Percentiles rank a stretch among this genome's conserved stretches.
Evolutionary conservation across 1,284 basidiomycete species (phyloP).

Genomic region (Apiotrichum montevideense): DNA sequence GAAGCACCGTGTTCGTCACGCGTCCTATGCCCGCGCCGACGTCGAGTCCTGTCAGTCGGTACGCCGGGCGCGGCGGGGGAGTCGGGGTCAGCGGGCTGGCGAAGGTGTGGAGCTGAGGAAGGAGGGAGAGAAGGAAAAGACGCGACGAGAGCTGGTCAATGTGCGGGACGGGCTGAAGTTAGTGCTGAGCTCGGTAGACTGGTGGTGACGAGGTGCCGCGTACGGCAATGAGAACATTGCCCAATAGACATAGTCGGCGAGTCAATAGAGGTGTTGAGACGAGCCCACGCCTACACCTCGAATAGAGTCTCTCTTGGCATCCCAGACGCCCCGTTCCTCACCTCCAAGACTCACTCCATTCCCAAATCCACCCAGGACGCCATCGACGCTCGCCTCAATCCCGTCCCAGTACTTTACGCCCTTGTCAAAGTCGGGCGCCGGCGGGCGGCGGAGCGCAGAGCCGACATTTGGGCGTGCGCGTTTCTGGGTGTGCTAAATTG

Average conservation of each 20-base stretch:
- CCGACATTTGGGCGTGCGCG: conserved; percentile 25
- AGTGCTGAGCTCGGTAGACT: neutral
- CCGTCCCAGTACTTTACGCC: conserved; percentile 50
- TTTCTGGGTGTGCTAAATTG: conserved; percentile 14
- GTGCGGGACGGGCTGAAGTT: conserved; percentile 66
- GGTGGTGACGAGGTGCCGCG: no score
- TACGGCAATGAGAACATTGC: no score
- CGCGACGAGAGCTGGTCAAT: conserved; percentile 82
- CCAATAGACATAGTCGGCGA: no score
- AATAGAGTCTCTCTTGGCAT: no score
- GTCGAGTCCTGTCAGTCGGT: conserved; percentile 68
- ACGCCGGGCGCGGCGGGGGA: conserved; percentile 23
- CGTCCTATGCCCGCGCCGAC: conserved; percentile 84
- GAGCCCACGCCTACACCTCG: no score
- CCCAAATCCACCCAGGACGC: conserved; percentile 50
- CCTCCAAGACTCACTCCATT: conserved; percentile 34
- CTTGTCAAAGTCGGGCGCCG: conserved; percentile 44
- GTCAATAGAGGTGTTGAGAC: no score
- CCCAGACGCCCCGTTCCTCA: no score
- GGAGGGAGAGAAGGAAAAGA: conserved; percentile 70
- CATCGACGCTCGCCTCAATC: conserved; percentile 47
- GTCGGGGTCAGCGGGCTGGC: conserved; percentile 57
- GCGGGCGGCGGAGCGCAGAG: conserved; percentile 26
- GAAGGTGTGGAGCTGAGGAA: conserved; percentile 70
- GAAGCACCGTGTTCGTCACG: conserved; percentile 74